These are phyloP conservation scores for Lachnellula subtilissima DNA, from an alignment of 2,329 filamentous ascomycete species.

Conservation along the genomic window DNA sequence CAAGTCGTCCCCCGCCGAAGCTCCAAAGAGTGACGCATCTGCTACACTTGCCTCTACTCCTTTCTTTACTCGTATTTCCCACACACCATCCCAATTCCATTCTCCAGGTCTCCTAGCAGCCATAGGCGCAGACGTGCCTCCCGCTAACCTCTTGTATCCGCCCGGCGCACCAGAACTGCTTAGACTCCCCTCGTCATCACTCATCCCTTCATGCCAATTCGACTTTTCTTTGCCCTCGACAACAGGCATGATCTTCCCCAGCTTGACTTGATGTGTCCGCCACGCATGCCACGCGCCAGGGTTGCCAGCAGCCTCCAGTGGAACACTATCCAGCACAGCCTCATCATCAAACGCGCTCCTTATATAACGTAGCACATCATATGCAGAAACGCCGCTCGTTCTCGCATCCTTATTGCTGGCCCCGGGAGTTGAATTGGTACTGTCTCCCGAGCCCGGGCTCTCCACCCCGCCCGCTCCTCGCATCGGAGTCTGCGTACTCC, in stretches of 20 bases:
- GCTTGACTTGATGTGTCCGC: slow-evolving; percentile 61
- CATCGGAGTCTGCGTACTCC: slow-evolving; percentile 22
- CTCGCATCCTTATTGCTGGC: slow-evolving; percentile 7
- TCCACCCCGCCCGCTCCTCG: slow-evolving; percentile 15
- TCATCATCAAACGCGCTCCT: slow-evolving; percentile 77
- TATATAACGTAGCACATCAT: slow-evolving; percentile 74
- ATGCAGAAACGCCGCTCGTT: slow-evolving; percentile 41
- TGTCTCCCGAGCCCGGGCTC: slow-evolving; percentile 13
- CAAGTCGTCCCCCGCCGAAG: slow-evolving; percentile 61
- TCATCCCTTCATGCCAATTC: slow-evolving; percentile 12
- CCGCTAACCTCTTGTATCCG: slow-evolving; percentile 18
- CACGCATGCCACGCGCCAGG: slow-evolving; percentile 92
- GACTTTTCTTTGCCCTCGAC: slow-evolving; percentile 6
- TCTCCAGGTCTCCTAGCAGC: slow-evolving; percentile 60
- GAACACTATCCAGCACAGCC: slow-evolving; percentile 69
- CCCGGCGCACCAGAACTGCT: slow-evolving; percentile 8
- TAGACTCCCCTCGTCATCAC: slow-evolving; percentile 11
- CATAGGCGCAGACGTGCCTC: slow-evolving; percentile 14
- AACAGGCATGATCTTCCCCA: slow-evolving; percentile 36
- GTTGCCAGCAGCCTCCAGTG: slow-evolving; percentile 79
- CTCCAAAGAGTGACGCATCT: slow-evolving; percentile 74
- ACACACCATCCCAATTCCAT: slow-evolving; percentile 98
- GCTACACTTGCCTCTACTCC: slow-evolving; percentile 72
- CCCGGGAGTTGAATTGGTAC: background rate
- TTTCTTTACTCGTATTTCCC: slow-evolving; percentile 82